Evolutionary conservation across 176 grass and related monocot species (phyloP), one percentile per base, ranked within the genome.

Genomic region (Eragrostis curvula): DNA sequence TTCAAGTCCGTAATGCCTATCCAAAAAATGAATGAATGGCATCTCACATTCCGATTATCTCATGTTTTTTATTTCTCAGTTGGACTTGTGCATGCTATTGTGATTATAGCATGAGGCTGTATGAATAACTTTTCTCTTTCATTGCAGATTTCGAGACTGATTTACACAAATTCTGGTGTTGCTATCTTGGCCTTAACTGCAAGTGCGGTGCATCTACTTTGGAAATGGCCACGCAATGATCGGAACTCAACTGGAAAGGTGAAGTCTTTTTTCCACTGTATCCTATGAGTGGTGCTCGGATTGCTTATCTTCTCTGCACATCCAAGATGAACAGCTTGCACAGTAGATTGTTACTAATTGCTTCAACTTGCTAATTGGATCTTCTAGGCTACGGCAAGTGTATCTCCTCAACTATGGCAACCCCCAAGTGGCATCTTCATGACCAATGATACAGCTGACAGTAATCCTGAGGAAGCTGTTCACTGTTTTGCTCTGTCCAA

Each of bases 401-500:
- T 99, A 59, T 73, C 91, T 42, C 97, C 97, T 77, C 77, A 85
- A 72, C 82, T 96, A 69, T 99, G 97, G 97, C 97, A 99, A 94
- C 93, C 97, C 59, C 74, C 93, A 3, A 99, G 93, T 39, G 97
- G 97, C 73, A 99, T 99, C 56, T 82, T 96, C 55, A 99, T 99
- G 97, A 99, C 97, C n/a, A 99, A 99, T 88, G 97, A 99, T 72
- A 85, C 88, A 80, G 88, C 83, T 78, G 97, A 96, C 48, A 87
- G 68, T 46, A 99, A 83, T 92, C 87, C 97, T 80, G 97, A 99
- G 85, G 97, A 99, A 66, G 87, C 93, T 32, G 93, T 94, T 78
- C 93, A 92, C 43, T 98, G 92, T 79, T 95, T 98, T 95, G 96
- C 96, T 63, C 81, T 98, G 85, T 98, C 96, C n/a, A 98, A 98